Evolutionary conservation across 495 filamentous ascomycete genomes (phyloP).

Genomic region (Pseudevernia furfuracea): DNA sequence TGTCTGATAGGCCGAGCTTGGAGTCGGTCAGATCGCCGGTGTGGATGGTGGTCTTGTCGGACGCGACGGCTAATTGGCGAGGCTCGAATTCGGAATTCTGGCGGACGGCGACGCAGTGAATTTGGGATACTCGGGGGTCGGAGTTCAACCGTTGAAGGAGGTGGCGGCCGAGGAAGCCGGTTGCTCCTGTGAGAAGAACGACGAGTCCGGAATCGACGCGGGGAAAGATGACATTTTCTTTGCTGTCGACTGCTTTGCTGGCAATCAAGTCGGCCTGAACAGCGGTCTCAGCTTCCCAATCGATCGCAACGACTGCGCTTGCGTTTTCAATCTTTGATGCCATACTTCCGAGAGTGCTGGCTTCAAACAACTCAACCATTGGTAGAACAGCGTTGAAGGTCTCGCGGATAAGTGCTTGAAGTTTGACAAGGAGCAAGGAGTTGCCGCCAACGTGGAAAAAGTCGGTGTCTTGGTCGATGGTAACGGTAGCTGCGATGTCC

Average conservation of each 20-base stretch:
- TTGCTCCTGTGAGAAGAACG: slow-evolving; percentile 14
- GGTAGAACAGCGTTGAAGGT: slow-evolving; percentile 10
- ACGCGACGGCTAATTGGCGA: background rate
- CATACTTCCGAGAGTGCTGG: slow-evolving; percentile 34
- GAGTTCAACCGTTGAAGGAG: slow-evolving; percentile 5
- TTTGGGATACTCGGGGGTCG: slow-evolving; percentile 29
- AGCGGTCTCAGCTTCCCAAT: slow-evolving; percentile 32
- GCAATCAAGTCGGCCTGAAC: background rate
- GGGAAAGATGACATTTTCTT: background rate
- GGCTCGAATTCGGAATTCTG: slow-evolving; percentile 8
- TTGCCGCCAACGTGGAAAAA: slow-evolving; percentile 24
- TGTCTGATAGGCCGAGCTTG: slow-evolving; percentile 32
- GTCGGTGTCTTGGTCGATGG: slow-evolving; percentile 16
- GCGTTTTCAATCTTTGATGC: slow-evolving; percentile 24
- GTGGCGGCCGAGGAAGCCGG: slow-evolving; percentile 13
- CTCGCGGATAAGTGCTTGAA: slow-evolving; percentile 24
- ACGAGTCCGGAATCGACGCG: slow-evolving; percentile 1
- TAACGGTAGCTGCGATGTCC: slow-evolving; percentile 19
- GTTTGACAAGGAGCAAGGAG: slow-evolving; percentile 25
- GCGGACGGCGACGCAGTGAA: slow-evolving; percentile 27
- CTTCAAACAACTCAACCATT: slow-evolving; percentile 29
- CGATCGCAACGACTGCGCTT: slow-evolving; percentile 19
- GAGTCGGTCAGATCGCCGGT: slow-evolving; percentile 31
- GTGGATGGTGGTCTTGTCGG: slow-evolving; percentile 15
- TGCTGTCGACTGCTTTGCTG: slow-evolving; percentile 1